These are phyloP conservation scores for Phytophthora colocasiae DNA, from an alignment of 352 stramenopile genomes.

Conservation along the genomic window DNA sequence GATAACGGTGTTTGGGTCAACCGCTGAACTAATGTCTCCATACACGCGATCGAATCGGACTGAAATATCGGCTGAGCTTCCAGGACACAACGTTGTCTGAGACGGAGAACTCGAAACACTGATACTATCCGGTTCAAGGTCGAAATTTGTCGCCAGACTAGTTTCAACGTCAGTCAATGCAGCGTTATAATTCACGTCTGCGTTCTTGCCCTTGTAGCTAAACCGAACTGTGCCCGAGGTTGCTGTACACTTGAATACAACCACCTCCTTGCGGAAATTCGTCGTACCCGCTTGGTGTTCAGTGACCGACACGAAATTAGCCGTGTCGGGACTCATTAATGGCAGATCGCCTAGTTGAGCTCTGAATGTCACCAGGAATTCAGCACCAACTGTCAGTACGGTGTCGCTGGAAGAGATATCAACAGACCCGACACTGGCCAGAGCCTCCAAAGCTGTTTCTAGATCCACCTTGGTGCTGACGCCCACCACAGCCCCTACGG, in stretches of 20 bases:
- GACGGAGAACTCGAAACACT: slow-evolving; percentile 46
- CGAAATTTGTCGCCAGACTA: slow-evolving; percentile 56
- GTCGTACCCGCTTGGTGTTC: slow-evolving; percentile 45
- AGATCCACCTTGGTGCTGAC: slow-evolving; percentile 44
- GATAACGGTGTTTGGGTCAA: slow-evolving; percentile 29
- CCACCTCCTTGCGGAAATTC: slow-evolving; percentile 73
- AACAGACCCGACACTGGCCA: slow-evolving; percentile 56
- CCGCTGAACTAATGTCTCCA: slow-evolving; percentile 47
- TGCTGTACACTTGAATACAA: slow-evolving; percentile 63
- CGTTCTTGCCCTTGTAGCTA: slow-evolving; percentile 8
- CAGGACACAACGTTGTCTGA: slow-evolving; percentile 51
- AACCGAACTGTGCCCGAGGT: slow-evolving; percentile 47
- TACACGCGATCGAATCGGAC: slow-evolving; percentile 77
- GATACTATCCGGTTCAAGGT: slow-evolving; percentile 64
- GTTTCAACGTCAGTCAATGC: slow-evolving; percentile 44
- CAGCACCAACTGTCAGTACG: slow-evolving; percentile 23
- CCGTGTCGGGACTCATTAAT: slow-evolving; percentile 35
- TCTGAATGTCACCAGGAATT: slow-evolving; percentile 69
- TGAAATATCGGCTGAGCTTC: slow-evolving; percentile 36
- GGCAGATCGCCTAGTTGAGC: slow-evolving; percentile 57
- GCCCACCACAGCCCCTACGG: slow-evolving; percentile 26
- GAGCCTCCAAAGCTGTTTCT: slow-evolving; percentile 39
- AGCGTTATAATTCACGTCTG: slow-evolving; percentile 37
- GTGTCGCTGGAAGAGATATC: slow-evolving; percentile 41
- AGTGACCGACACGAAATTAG: slow-evolving; percentile 31